A percentile compares a stretch with the other conserved stretches of the same genome.
These are phyloP conservation scores for Cryphonectria naterciae DNA, from an alignment of 2,329 filamentous ascomycete genomes.

Conservation along the genomic window DNA sequence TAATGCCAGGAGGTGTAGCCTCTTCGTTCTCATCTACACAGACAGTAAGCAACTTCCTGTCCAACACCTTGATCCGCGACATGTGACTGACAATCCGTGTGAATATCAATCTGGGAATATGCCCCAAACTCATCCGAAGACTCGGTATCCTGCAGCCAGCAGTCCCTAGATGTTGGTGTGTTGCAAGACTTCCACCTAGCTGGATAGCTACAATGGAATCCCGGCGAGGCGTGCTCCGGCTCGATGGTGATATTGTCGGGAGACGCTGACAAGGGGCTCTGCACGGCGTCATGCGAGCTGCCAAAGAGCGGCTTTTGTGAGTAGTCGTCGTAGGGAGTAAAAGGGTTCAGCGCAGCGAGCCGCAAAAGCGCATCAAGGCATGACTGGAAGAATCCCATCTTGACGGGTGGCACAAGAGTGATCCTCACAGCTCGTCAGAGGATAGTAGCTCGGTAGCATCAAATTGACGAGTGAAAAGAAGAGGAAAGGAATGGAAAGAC, in stretches of 20 bases:
- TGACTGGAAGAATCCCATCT: slow-evolving; percentile 24
- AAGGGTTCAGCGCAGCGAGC: slow-evolving; percentile 16
- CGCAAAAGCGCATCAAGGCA: slow-evolving; percentile 24
- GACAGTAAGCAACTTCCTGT: neutral
- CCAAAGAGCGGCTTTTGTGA: slow-evolving; percentile 19
- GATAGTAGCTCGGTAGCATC: neutral
- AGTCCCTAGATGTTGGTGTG: slow-evolving; percentile 19
- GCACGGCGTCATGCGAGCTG: neutral
- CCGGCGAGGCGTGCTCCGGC: slow-evolving; percentile 23
- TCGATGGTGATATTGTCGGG: slow-evolving; percentile 11
- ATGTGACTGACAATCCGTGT: slow-evolving; percentile 24
- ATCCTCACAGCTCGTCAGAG: neutral
- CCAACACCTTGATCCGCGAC: neutral
- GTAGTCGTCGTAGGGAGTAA: slow-evolving; percentile 17
- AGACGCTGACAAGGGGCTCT: slow-evolving; percentile 4
- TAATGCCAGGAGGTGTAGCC: slow-evolving; percentile 20
- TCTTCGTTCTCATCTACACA: slow-evolving; percentile 22
- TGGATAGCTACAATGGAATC: slow-evolving; percentile 25
- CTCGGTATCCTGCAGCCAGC: slow-evolving; percentile 26
- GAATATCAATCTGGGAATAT: slow-evolving; percentile 28
- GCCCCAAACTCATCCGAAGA: slow-evolving; percentile 16
- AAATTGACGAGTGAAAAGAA: neutral
- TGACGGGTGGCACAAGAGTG: neutral
- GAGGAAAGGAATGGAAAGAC: neutral
- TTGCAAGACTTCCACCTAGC: slow-evolving; percentile 26